These are phyloP conservation scores for Xylaria intraflava DNA, from an alignment of 495 filamentous ascomycete species.

Conservation along the genomic window DNA sequence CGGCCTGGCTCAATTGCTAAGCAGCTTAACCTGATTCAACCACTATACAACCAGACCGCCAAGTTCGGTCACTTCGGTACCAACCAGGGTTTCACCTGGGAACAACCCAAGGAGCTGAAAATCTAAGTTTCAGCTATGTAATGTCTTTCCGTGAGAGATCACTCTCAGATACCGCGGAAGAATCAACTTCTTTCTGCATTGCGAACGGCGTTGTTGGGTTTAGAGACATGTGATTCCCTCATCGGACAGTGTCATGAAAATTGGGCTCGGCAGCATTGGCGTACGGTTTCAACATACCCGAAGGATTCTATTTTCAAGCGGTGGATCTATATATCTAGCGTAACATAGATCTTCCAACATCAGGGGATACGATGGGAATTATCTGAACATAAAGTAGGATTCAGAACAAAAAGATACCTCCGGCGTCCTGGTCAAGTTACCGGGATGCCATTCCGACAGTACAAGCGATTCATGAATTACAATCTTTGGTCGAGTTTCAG, in stretches of 20 bases:
- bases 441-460: conserved; percentile 3
- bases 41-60: conserved; percentile 96
- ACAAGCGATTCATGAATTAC: background rate
- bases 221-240: conserved; percentile 34
- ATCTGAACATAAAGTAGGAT: background rate
- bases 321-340: conserved; percentile 12
- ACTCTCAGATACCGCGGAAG: conserved; percentile 29
- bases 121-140: conserved; percentile 49
- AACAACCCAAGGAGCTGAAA: conserved; percentile 92
- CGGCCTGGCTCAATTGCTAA: conserved; percentile 96
- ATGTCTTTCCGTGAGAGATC: conserved; percentile 24
- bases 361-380: background rate
- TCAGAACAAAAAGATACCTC: conserved; percentile 9
- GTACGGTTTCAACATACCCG: conserved; percentile 36
- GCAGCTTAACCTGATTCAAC: conserved; percentile 89
- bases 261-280: conserved; percentile 31
- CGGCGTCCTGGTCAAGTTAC: background rate
- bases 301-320: conserved; percentile 12
- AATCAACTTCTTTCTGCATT: conserved; percentile 44
- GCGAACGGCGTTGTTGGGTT: conserved; percentile 33
- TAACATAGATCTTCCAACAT: conserved; percentile 13
- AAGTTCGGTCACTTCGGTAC: conserved; percentile 98
- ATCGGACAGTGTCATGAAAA: conserved; percentile 33
- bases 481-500: background rate
- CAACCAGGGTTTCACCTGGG: conserved; percentile 96